These are phyloP conservation scores for Cladochytrium replicatum DNA, from an alignment of 192 early-diverging fungal species.

Conservation along the genomic window DNA sequence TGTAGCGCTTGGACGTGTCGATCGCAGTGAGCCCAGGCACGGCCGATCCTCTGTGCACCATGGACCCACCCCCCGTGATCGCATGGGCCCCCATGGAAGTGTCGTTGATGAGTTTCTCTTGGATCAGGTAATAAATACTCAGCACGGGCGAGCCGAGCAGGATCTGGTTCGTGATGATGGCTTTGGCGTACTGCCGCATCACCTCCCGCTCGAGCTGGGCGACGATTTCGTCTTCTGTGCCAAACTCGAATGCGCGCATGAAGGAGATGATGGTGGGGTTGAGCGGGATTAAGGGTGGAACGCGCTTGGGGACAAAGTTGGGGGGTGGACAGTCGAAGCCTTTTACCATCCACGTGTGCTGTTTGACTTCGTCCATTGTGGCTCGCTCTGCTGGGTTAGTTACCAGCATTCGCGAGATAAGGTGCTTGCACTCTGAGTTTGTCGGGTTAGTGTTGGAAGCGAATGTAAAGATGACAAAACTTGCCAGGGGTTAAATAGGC, in stretches of 20 bases:
- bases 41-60: neutral
- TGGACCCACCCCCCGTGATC: conserved; percentile 2
- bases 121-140: conserved; percentile 79
- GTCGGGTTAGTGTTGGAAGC: conserved; percentile 10
- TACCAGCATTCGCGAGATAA: conserved; percentile 81
- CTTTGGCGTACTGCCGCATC: conserved; percentile 31
- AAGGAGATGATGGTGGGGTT: conserved; percentile 65
- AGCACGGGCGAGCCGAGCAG: conserved; percentile 40
- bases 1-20: neutral
- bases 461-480: neutral
- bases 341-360: conserved; percentile 84
- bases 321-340: conserved; percentile 59
- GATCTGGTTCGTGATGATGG: too few relatives aligned
- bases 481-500: conserved; percentile 65
- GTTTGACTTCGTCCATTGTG: conserved; percentile 67
- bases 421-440: conserved; percentile 77
- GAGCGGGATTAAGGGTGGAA: conserved; percentile 55
- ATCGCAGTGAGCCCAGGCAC: neutral
- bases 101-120: conserved; percentile 60
- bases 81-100: neutral
- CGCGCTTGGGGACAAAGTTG: conserved; percentile 54
- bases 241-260: conserved; percentile 91
- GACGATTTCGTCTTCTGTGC: conserved; percentile 64
- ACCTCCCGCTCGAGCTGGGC: conserved; percentile 42
- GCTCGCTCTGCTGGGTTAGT: conserved; percentile 69